These are phyloP conservation scores for Puya raimondii DNA, from an alignment of 176 grass and related monocot species.

Conservation along the genomic window DNA sequence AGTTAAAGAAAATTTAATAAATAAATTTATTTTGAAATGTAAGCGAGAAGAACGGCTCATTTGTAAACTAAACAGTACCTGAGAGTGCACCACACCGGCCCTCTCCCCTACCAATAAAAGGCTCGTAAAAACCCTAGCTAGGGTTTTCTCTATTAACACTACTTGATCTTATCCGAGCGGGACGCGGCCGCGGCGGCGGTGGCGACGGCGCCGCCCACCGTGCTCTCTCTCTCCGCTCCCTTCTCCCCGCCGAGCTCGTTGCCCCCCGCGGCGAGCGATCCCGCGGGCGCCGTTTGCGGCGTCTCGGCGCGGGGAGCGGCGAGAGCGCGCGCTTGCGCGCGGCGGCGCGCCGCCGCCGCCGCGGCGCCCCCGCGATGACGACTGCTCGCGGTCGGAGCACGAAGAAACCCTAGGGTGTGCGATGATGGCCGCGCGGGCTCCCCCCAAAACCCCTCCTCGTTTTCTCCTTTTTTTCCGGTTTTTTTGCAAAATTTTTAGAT, in stretches of 20 bases:
- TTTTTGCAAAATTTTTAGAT: too few species aligned
- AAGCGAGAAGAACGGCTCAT: too few species aligned
- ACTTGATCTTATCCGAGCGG: conserved; percentile 47
- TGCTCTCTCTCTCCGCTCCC: background rate
- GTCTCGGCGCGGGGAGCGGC: too few species aligned
- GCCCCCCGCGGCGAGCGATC: background rate
- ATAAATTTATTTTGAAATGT: too few species aligned
- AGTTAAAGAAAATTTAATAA: too few species aligned
- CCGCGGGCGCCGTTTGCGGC: too few species aligned
- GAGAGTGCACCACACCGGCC: too few species aligned
- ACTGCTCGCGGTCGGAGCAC: conserved; percentile 39
- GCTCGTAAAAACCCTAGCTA: background rate
- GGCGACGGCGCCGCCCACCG: background rate
- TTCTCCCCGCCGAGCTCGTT: conserved; percentile 3
- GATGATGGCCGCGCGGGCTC: conserved; percentile 38
- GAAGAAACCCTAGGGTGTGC: background rate
- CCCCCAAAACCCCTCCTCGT: conserved; percentile 5
- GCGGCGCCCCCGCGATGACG: conserved; percentile 23
- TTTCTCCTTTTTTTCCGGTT: too few species aligned
- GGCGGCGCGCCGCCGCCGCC: conserved; percentile 2
- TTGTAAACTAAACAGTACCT: too few species aligned
- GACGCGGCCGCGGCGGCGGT: conserved; percentile 19
- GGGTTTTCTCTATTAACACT: conserved; percentile 32
- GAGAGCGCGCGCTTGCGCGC: background rate
- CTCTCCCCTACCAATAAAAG: too few species aligned